Base-by-base conservation (phyloP, 768 basidiomycete species). In the Rubroboletus pulcherrimus region DNA sequence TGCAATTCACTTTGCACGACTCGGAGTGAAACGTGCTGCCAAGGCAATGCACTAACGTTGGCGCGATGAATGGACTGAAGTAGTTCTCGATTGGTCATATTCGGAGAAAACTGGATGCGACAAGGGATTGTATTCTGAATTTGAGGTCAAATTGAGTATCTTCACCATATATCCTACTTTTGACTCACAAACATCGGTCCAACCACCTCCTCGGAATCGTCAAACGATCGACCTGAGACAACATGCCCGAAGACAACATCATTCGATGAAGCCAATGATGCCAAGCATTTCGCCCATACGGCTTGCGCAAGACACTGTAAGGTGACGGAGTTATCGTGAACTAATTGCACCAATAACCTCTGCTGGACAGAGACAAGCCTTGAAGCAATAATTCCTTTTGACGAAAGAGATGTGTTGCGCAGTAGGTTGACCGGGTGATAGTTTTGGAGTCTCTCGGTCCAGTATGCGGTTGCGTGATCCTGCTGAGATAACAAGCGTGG, bases 171-270 rank as follows among this genome's bases (percentile, higher is more conserved):
- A 47, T 4, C 39, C 14, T 21, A 9, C 9, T 9, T 48, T 35
- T n/a, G 30, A 65, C 76, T 59, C 49, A 80, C 79, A 54, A 80
- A 61, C 52, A 78, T 72, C 6, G 79, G 79, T 5, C 79, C 79
- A 49, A 80, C 71, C 3, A 78, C 76, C 10, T 72, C 64, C 59
- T 80, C 78, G 9, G 75, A 71, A 35, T 69, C 71, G 21, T 71
- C 71, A 15, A 75, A 66, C 42, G 67, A 72, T 50, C 79, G 67
- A 41, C 79, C 79, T 17, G 78, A 78, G 6, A 80, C 68, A 17
- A 77, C 74, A 45, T 78, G 76, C 0, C 78, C 79, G 53, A 80
- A 80, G 14, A 79, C 71, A 24, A 77, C 64, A 56, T 80, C 78
- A 7, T 51, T 40, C 21, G 62, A 64, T 21, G 59, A 53, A 17